Evolutionary conservation across 805 yeast genomes (phyloP), one percentile per base, ranked within the genome.

Genomic region (Huiozyma naganishii): DNA sequence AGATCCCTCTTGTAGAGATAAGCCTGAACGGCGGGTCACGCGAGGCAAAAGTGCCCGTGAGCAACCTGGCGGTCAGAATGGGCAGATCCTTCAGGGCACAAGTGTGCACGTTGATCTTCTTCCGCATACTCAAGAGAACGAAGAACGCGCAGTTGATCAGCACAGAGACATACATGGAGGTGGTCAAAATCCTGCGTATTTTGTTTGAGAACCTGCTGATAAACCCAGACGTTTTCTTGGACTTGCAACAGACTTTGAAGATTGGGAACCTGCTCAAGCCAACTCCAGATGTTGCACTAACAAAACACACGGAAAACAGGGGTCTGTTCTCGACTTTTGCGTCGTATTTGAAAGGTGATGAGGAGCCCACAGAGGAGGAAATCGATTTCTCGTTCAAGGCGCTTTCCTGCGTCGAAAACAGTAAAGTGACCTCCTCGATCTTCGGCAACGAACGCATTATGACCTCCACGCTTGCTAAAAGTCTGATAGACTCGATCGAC

Each of bases 51-150:
- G 72, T 92, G 32, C 80, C 83, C 4, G 92, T 92, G 4, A 81
- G 94, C 56, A 88, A 86, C 45, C 66, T 78, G 42, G 77, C 96
- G 0, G 86, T 88, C 11, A 73, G 80, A 59, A 80, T 92, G 58
- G 99, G 98, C 6, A 72, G 82, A 40, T 92, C 88, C 56, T 85
- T 86, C 66, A 87, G 89, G 55, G 95, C 95, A 0, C 98, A 94
- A 58, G 67, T 90, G 48, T 82, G 96, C 9, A 73, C 88, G 2
- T 88, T 89, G 41, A 90, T 90, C 1, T 68, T 90, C 40, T 88
- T 90, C 68, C 71, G 95, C 49, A 75, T 90, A 30, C 64, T 85
- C 29, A 76, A 77, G 49, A 75, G 77, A 50, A 78, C 77, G 29
- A 69, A 70, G 27, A 69, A 74, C 41, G 61, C 64, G 34, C 71